These are phyloP conservation scores for Myriosclerotinia duriaeana DNA, from an alignment of 2,329 filamentous ascomycete species.

Conservation along the genomic window DNA sequence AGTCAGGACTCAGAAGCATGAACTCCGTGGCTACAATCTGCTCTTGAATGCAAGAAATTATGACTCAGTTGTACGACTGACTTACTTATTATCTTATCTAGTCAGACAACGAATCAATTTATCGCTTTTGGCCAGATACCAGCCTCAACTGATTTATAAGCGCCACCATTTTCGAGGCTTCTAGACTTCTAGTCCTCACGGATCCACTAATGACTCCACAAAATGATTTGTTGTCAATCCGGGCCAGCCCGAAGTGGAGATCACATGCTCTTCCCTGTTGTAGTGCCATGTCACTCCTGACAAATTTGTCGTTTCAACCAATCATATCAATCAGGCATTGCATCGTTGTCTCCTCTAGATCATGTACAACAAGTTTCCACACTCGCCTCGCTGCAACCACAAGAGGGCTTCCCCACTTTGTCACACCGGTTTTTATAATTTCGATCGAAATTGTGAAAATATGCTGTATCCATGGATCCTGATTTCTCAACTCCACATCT, in stretches of 20 bases:
- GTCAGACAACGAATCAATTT: neutral
- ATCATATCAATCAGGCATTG: conserved; percentile 2
- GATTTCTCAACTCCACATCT: conserved; percentile 15
- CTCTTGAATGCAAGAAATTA: neutral
- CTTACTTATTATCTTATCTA: neutral
- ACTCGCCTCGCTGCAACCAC: conserved; percentile 5
- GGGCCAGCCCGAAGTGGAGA: conserved; percentile 1
- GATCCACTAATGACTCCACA: conserved; percentile 3
- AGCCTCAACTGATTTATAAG: neutral
- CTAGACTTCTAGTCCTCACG: neutral
- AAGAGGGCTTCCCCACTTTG: conserved; percentile 14
- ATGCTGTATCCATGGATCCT: conserved; percentile 7
- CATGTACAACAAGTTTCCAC: conserved; percentile 19
- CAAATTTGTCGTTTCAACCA: conserved; percentile 8
- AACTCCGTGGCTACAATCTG: neutral
- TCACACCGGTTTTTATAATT: neutral
- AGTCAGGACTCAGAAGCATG: neutral
- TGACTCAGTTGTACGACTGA: neutral
- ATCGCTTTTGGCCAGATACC: neutral
- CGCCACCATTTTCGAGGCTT: neutral
- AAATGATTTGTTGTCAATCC: conserved; percentile 22
- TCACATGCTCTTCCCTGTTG: conserved; percentile 16
- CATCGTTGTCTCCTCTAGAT: conserved; percentile 17
- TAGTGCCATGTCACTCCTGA: conserved; percentile 6
- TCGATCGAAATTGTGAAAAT: conserved; percentile 5